Conservation (phyloP, 192 early-diverging fungal species). For the Coemansia reversa region DNA sequence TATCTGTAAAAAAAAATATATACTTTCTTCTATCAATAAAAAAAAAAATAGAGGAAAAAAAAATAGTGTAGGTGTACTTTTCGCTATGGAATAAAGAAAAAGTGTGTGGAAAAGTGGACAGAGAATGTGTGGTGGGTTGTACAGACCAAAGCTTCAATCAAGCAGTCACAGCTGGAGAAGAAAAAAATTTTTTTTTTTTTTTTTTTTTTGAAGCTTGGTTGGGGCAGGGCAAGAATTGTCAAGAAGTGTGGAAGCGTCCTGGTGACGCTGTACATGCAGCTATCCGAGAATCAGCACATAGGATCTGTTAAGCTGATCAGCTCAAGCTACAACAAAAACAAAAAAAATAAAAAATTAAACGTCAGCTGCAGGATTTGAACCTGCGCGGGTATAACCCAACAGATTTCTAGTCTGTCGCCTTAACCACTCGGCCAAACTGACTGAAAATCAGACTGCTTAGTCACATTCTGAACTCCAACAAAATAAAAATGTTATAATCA, state of each 20-base stretch:
- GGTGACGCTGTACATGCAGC: not conserved
- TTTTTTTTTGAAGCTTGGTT: not conserved
- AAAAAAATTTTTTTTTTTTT: constrained; percentile 1
- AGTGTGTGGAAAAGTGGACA: not conserved
- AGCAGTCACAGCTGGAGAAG: not conserved
- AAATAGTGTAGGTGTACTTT: too few species aligned
- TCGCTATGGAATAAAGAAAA: not conserved
- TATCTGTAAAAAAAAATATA: not conserved
- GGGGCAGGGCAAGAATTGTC: not conserved
- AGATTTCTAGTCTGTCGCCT: constrained; percentile 64
- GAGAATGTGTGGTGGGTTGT: not conserved
- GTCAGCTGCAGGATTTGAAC: constrained; percentile 69
- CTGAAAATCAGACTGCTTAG: not conserved
- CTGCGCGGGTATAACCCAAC: constrained; percentile 44
- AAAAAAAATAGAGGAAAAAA: not conserved
- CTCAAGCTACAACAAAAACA: not conserved
- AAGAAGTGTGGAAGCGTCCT: not conserved
- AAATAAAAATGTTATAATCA: constrained; percentile 1
- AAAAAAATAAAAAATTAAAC: constrained; percentile 23
- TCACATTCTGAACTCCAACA: not conserved
- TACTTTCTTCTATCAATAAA: not conserved
- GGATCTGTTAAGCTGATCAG: not conserved
- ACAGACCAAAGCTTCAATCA: not conserved
- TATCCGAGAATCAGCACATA: not conserved
- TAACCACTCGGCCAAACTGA: constrained; percentile 64